Evolutionary conservation across 192 early-diverging fungal species (phyloP).

Genomic region (Podila clonocystis): DNA sequence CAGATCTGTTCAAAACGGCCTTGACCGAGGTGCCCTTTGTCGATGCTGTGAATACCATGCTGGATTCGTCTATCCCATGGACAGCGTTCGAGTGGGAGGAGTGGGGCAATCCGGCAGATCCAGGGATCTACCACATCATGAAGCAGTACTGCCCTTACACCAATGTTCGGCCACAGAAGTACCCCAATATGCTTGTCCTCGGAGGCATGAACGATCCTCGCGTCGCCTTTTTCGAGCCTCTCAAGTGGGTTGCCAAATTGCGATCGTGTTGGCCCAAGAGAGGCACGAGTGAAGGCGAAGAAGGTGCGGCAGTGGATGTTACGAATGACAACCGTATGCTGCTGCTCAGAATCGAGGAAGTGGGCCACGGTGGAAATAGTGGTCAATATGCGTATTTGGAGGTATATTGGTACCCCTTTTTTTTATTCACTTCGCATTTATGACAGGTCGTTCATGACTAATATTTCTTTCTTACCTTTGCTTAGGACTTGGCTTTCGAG

Average conservation of each 20-base stretch:
- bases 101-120: constrained; percentile 76
- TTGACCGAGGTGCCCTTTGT: constrained; percentile 86
- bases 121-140: constrained; percentile 63
- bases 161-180: constrained; percentile 55
- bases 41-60: constrained; percentile 87
- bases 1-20: constrained; percentile 78
- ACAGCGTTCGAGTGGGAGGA: constrained; percentile 78
- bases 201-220: constrained; percentile 85
- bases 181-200: constrained; percentile 76
- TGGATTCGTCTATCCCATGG: constrained; percentile 75
- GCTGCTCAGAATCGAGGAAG: constrained; percentile 55
- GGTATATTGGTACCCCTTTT: background rate
- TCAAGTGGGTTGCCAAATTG: constrained; percentile 87
- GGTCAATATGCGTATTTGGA: constrained; percentile 58
- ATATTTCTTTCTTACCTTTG: background rate
- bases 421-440: background rate
- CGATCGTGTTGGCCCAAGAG: constrained; percentile 33
- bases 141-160: constrained; percentile 74
- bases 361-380: constrained; percentile 59
- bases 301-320: background rate
- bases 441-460: background rate
- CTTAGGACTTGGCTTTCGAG: constrained; percentile 57
- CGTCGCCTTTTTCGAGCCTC: constrained; percentile 84
- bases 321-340: constrained; percentile 30
- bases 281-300: background rate